Conservation (phyloP, 1,284 basidiomycete genomes). For the Trametes polyzona region DNA sequence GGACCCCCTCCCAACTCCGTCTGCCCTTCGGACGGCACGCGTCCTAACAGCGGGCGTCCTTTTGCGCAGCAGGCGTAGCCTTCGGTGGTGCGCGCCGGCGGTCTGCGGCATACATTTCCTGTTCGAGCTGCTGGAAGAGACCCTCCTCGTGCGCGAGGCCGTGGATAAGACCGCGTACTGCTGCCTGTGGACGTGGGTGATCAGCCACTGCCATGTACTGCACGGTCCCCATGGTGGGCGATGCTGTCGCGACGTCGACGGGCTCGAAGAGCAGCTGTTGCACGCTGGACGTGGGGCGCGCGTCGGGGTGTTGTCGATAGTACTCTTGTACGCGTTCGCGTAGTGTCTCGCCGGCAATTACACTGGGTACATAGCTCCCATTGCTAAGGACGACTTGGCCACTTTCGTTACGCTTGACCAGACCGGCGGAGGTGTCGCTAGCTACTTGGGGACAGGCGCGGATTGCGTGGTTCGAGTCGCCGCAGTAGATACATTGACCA, state of each 20-base stretch:
- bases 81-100: background rate
- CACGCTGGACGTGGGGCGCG: background rate
- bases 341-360: background rate
- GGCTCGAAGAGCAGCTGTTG: slow-evolving; percentile 5
- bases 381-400: slow-evolving; percentile 9
- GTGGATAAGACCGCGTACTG: background rate
- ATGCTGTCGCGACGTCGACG: background rate
- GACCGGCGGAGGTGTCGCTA: slow-evolving; percentile 6
- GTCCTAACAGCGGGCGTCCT: too few relatives aligned
- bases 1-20: too few relatives aligned
- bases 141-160: background rate
- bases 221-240: background rate
- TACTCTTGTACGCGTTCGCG: slow-evolving; percentile 13
- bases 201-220: background rate
- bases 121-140: slow-evolving; percentile 1
- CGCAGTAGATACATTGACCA: slow-evolving; percentile 6
- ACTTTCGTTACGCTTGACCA: background rate
- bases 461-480: background rate
- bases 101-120: background rate
- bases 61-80: background rate
- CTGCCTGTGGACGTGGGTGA: background rate
- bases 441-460: slow-evolving; percentile 7
- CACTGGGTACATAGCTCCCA: slow-evolving; percentile 3
- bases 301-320: background rate
- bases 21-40: too few relatives aligned